Base-by-base conservation (phyloP, 371 early-diverging fungal genomes). In the Furculomyces boomerangus region DNA sequence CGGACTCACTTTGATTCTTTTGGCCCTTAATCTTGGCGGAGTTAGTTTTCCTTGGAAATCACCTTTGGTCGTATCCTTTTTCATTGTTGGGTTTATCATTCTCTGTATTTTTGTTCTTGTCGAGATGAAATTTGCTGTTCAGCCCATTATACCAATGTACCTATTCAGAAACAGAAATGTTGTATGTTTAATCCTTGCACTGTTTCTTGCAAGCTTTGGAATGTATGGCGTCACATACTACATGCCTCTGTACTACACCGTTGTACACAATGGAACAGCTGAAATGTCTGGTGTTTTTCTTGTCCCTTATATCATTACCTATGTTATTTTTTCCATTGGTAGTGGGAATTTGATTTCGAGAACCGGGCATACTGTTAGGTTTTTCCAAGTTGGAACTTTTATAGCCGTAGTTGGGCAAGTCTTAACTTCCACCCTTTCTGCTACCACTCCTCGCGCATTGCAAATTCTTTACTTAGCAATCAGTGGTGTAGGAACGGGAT, bases 231-330 rank as follows among this genome's bases (percentile, higher is more conserved):
- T 70, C 5, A 65, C 80, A 46, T 79, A 73, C 57, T 83, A 77
- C 46, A 57, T 82, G 0, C 89, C 91, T 16, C 66, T 87, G 8
- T 93, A 81, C 65, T 86, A 85, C 67, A 83, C 83, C 57, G 75
- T 87, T 35, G 83, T 85, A 37, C 60, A 71, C 35, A 70, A 73
- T 32, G 54, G 64, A 1, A 57, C 71, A 7, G 74, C 83, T 0
- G 79, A 77, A 0, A 40, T 53, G 1, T 65, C 80, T 1, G 84
- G 85, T 8, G 55, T 84, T 14, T 35, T 66, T 22, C 50, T 68
- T 32, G 7, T 50, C 20, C 51, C 51, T 10, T 22, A 7, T 20
- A 20, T 35, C 20, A 44, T 50, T 22, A 18, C 27, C 30, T 8
- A 8, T 3, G 44, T 44, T 44, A 50, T 44, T 10, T 30, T 29